Base-by-base conservation (phyloP, 352 stramenopile genomes). In the Peronospora farinosa region DNA sequence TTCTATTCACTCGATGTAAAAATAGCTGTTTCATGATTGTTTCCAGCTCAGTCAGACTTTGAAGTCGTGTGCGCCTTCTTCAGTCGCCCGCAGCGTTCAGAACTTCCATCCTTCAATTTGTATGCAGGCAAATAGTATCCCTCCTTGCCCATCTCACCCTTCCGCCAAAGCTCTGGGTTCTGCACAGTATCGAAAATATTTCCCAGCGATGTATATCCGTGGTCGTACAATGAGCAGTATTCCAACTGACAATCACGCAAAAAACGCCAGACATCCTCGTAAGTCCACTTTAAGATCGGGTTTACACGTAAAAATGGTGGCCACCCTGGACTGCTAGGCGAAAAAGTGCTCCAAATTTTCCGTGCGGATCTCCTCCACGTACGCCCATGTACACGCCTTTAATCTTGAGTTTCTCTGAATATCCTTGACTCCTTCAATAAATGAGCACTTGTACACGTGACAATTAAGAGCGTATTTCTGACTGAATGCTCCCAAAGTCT, bases 271-370 rank as follows among this genome's bases (percentile, higher is more conserved):
- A 98, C 86, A 57, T 97, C 79, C 6, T 78, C 78, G 72, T 98
- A 98, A 5, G 79, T 96, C 96, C 96, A 99, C 44, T 90, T 57
- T 30, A 99, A 63, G 37, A 98, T 96, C n/a, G 96, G 96, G 71
- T 99, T 98, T n/a, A 98, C 86, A 27, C 96, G 78, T 68, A 99
- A 81, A 62, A 99, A 98, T 10, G 95, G 84, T 31, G 96, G 96
- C 95, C 88, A 97, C 3, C 87, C 88, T 7, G 82, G 70, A 13
- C 84, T 88, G 55, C 82, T 95, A 8, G 86, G 86, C 10, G 73
- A 65, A 74, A 49, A 91, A 93, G 53, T 92, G 78, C 40, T 92
- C 80, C 54, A 95, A 69, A 44, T 89, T 64, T 33, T 89, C 82
- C 0, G 78, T 98, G 96, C 7, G 96, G 96, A 69, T 99, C 96